Evolutionary conservation across 306 rosid genomes (phyloP), one percentile per base, ranked within the genome.

Genomic region (Fragaria vesca): DNA sequence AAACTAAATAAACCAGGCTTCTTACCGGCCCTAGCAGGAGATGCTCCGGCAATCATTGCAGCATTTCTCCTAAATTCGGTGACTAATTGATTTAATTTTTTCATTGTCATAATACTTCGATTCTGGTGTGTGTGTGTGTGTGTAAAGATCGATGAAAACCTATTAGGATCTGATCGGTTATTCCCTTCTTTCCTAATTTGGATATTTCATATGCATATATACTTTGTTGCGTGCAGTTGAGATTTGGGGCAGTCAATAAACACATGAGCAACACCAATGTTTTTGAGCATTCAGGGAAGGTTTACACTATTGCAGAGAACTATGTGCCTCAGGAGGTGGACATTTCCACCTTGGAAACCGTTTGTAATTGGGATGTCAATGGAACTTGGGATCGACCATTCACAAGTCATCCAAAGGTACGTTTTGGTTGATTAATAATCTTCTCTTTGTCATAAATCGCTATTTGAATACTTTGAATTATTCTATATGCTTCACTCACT

Each of bases 361-460:
- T 85, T 5, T 72, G 75, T 4, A 72, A 77, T 80, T 93, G 93
- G 98, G 81, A 93, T 82, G 73, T 89, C 26, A 66, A 46, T 46
- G 91, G 77, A 5, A 74, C 87, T 21, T 90, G 98, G 97, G 73
- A 85, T 36, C 79, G 93, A 65, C 89, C 95, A n/a, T 91, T 85
- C 68, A 80, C 82, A 0, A 86, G 90, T 81, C 97, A 93, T 38
- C 97, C 97, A 24, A 91, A 93, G 89, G 97, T 89, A 67, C 9
- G 11, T 0, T 21, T 65, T 12, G 8, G 2, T 6, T n/a, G 8
- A 12, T 42, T 1, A 47, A n/a, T 2, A 21, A 20, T 43, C 10
- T 38, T 8, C 30, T 30, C 5, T 13, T 45, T 17, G n/a, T 75
- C 46, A 45, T 24, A 26, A 40, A n/a, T 21, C 7, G 12, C 16